Conservation (phyloP, 805 yeast species). For the Yamadazyma kitorensis region DNA sequence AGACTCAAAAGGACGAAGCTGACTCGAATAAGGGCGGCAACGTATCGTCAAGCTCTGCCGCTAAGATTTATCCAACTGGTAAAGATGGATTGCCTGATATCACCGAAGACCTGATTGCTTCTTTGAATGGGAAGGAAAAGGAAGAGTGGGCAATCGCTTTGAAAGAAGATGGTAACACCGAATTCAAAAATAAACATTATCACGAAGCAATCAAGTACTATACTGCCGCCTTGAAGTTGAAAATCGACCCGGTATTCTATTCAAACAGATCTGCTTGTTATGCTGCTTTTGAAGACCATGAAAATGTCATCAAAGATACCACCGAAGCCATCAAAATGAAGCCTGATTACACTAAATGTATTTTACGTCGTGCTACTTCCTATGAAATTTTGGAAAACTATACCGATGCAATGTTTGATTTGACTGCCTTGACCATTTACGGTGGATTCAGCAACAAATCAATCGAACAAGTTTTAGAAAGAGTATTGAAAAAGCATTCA, state of each 20-base stretch:
- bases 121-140: constrained; percentile 50
- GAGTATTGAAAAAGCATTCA: constrained; percentile 81
- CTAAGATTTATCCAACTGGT: constrained; percentile 49
- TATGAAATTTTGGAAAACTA: constrained; percentile 77
- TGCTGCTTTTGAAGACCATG: constrained; percentile 74
- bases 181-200: constrained; percentile 67
- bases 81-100: constrained; percentile 58
- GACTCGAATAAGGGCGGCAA: constrained; percentile 15
- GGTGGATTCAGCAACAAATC: constrained; percentile 80
- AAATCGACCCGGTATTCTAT: constrained; percentile 83
- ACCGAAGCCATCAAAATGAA: constrained; percentile 80
- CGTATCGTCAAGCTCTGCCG: constrained; percentile 1
- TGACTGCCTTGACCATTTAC: constrained; percentile 81
- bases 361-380: constrained; percentile 90
- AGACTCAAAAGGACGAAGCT: constrained; percentile 25
- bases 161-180: constrained; percentile 86
- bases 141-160: constrained; percentile 67
- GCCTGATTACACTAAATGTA: constrained; percentile 89
- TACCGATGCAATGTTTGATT: constrained; percentile 85
- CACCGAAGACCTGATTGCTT: constrained; percentile 42
- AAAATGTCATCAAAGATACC: constrained; percentile 85
- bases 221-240: constrained; percentile 70
- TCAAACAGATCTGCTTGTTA: constrained; percentile 97
- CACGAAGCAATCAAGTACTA: constrained; percentile 78
- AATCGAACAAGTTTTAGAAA: constrained; percentile 78